Base-by-base conservation (phyloP, 2,329 filamentous ascomycete genomes). In the Nigrospora sphaerica region DNA sequence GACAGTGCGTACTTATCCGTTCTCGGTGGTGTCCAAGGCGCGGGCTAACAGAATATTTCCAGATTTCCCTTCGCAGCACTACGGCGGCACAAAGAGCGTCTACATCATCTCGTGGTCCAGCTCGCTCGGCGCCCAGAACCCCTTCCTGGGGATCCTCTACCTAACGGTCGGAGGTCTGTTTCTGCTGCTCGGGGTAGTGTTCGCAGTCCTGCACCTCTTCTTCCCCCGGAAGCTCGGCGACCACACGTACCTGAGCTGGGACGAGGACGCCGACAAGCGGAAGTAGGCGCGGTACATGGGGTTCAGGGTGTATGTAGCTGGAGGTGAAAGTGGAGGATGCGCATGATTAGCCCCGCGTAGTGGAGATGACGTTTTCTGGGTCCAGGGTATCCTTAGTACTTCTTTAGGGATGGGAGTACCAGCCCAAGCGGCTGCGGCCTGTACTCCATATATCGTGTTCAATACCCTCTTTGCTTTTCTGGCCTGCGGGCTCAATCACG, bases 231-330 rank as follows among this genome's bases (percentile, higher is more conserved):
- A 97, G 86, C 80, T 98, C 37, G 93, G 93, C 51, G 93, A 98
- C 65, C 93, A 97, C 67, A 96, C 90, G 10, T 97, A 98, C 65
- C 78, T 98, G 42, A 93, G 88, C 19, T 98, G 93, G 93, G 96
- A 97, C 23, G 23, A 28, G 23, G 23, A 28, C 23, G 23, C 23
- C 23, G 23, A 28, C 23, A 28, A 28, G 23, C 23, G 23, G 23
- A 28, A 28, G 23, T 28, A 28, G 23, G 2, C 5, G 7, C 10
- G 23, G 23, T 28, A 9, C 23, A 28, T 28, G 23, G 23, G 23
- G 23, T 28, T 28, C 23, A 28, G 23, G n/a, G n/a, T 7, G 23
- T 28, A 28, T 28, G 23, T 28, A 28, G 23, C 23, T 10, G 23
- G 23, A 28, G 4, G 23, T n/a, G n/a, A n/a, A 10, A 28, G 23